Conservation (phyloP, 192 early-diverging fungal genomes). For the Gaertneriomyces semiglobifer region DNA sequence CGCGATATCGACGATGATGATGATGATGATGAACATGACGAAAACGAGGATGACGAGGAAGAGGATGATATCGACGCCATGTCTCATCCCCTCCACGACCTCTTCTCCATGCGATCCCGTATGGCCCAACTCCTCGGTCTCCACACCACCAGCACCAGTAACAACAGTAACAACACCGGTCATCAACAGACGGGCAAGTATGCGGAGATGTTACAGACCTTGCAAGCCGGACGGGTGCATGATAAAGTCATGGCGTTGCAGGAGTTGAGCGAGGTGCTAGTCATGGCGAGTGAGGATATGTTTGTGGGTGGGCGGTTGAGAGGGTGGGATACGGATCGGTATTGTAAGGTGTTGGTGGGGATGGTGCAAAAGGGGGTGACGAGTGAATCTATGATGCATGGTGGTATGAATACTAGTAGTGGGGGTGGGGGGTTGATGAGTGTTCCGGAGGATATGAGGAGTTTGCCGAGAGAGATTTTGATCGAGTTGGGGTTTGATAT, state of each 20-base stretch:
- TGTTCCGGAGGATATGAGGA: too few species aligned
- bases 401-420: too few species aligned
- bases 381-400: background rate
- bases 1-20: background rate
- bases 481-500: too few species aligned
- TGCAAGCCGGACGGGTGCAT: constrained; percentile 56
- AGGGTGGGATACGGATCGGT: too few species aligned
- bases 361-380: constrained; percentile 37
- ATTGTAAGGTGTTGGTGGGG: background rate
- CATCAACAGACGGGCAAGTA: constrained; percentile 36
- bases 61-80: background rate
- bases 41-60: background rate
- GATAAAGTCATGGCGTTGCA: constrained; percentile 80
- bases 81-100: too few species aligned
- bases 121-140: background rate
- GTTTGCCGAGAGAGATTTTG: too few species aligned
- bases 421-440: too few species aligned
- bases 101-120: background rate
- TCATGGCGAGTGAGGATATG: constrained; percentile 69
- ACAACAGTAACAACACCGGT: background rate
- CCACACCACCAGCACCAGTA: background rate
- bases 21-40: background rate
- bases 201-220: constrained; percentile 55
- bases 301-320: constrained; percentile 28
- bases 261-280: constrained; percentile 72